Evolutionary conservation across 441 rosid genomes (phyloP), one percentile per base, ranked within the genome.

Genomic region (Syzygium syzygioides): DNA sequence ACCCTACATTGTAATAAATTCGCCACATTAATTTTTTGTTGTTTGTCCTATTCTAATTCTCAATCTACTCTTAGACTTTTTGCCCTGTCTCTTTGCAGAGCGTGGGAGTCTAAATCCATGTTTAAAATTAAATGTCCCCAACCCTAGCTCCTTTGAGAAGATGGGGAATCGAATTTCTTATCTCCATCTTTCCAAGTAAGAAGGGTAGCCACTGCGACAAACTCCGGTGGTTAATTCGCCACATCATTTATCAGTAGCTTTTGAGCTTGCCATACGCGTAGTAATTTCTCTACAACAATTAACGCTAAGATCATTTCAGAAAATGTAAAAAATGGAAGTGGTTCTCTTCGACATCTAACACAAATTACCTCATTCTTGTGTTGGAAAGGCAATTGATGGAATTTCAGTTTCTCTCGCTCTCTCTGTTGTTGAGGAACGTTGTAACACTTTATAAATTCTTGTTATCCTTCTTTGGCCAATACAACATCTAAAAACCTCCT

Each of bases 291-390:
- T 11, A 20, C 80, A 37, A 37, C 28, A 20, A 71, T 37, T 0
- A 60, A 12, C 1, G 1, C 5, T 4, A 4, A 20, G 9, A 71
- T 71, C 7, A 37, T 37, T 71, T 71, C 3, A 2, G 8, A 0
- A 0, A 25, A 71, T 13, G 28, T 71, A 20, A 71, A 5, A 34
- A 41, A 68, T 8, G 45, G 80, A 71, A 34, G 15, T 71, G 15
- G 50, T 5, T 71, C 0, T 32, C 12, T 32, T 18, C 34, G 48
- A 34, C 79, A 66, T 64, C 68, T 28, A 6, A 5, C 32, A 60
- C 32, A 28, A 28, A 28, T n/a, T 60, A 9, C 1, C 66, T 26
- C 14, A 26, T 28, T 59, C 66, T 26, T 12, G 30, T 59, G 66
- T 59, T 59, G 66, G 66, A 59, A 59, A 14, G 28, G 30, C 32